Conservation (phyloP, 129 eudicot genomes). For the Tanacetum coccineum region DNA sequence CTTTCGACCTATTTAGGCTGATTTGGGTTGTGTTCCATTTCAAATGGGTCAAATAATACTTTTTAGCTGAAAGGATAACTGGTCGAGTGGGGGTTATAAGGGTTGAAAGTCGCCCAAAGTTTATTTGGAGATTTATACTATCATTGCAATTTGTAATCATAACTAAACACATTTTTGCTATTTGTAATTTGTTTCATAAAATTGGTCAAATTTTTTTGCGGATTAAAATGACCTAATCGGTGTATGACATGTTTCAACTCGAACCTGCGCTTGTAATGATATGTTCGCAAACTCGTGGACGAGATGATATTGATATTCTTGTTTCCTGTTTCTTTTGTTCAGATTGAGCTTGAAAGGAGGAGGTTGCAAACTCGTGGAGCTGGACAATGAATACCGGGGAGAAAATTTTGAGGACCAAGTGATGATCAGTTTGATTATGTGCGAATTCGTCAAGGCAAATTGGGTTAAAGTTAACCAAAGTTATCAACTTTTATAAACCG, state of each 20-base stretch:
- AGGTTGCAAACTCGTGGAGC: slow-evolving; percentile 71
- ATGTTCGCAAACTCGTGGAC: too few relatives aligned
- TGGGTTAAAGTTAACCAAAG: slow-evolving; percentile 26
- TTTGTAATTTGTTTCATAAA: background rate
- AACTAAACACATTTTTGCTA: background rate
- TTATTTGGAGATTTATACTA: background rate
- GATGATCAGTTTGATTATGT: slow-evolving; percentile 19
- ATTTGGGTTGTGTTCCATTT: background rate
- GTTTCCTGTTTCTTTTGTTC: background rate
- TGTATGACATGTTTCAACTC: too few relatives aligned
- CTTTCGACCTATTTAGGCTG: background rate
- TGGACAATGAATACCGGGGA: slow-evolving; percentile 32
- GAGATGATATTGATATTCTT: background rate
- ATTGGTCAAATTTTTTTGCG: background rate
- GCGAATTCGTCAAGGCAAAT: slow-evolving; percentile 14
- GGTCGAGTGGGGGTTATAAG: background rate
- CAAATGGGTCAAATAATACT: too few relatives aligned
- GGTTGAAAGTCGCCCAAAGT: slow-evolving; percentile 3
- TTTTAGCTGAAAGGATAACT: background rate
- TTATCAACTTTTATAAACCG: slow-evolving; percentile 21
- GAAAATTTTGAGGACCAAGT: slow-evolving; percentile 20
- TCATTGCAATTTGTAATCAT: background rate
- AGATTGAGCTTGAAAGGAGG: slow-evolving; percentile 92
- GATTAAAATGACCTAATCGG: background rate
- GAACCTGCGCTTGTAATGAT: too few relatives aligned